phyloP scores from a whole-genome alignment of 2,329 filamentous ascomycete genomes.

The Didymella glomerata region DNA sequence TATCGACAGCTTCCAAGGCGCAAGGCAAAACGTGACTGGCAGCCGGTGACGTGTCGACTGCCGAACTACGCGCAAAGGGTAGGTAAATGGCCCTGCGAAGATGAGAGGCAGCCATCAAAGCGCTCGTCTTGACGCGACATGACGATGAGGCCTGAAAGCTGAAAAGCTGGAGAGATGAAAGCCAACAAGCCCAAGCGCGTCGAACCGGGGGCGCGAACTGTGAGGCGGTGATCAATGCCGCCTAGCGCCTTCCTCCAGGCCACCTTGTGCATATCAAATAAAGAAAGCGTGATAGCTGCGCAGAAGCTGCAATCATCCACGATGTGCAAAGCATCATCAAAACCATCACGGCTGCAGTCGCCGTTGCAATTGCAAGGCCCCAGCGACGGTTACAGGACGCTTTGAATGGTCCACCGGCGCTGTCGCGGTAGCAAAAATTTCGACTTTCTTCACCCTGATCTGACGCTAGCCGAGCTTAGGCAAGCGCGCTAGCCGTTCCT shows the following conservation, averaged over 20 bases:
- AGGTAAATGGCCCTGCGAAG: not conserved
- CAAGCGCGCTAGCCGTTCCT: constrained; percentile 30
- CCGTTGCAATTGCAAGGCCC: constrained; percentile 3
- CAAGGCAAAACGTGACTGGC: constrained; percentile 5
- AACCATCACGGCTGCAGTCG: constrained; percentile 4
- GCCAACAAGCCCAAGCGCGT: constrained; percentile 20
- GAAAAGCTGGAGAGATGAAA: constrained; percentile 17
- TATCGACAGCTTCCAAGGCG: constrained; percentile 11
- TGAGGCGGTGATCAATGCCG: constrained; percentile 34
- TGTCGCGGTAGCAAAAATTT: constrained; percentile 41
- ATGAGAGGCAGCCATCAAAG: not conserved
- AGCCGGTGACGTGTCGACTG: constrained; percentile 18
- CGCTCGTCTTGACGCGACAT: constrained; percentile 2
- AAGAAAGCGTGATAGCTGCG: constrained; percentile 24
- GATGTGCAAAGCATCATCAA: constrained; percentile 14
- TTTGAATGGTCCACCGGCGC: constrained; percentile 30
- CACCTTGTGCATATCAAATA: constrained; percentile 29
- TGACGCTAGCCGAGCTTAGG: constrained; percentile 28
- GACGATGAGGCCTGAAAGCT: constrained; percentile 4
- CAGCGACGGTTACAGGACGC: constrained; percentile 12
- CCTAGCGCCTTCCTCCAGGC: constrained; percentile 32
- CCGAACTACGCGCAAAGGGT: constrained; percentile 6
- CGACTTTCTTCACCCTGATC: constrained; percentile 39
- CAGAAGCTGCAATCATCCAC: constrained; percentile 13
- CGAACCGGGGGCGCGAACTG: constrained; percentile 20